phyloP scores from a whole-genome alignment of 805 yeast genomes.

The Candida railenensis region DNA sequence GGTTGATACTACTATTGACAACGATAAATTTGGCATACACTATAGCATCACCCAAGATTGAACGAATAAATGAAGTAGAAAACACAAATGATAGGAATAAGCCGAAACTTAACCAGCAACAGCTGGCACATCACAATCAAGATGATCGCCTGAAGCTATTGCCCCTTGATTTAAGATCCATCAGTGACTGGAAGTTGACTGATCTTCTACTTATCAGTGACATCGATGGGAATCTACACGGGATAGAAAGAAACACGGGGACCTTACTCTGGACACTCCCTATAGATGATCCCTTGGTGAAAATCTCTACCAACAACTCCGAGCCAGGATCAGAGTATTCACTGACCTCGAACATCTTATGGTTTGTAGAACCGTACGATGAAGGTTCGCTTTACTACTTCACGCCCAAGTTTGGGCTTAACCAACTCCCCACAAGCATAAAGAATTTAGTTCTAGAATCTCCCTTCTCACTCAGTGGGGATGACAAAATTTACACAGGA shows the following conservation, averaged over 20 bases:
- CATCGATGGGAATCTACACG: constrained; percentile 85
- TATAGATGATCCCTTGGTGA: constrained; percentile 63
- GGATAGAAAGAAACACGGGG: constrained; percentile 74
- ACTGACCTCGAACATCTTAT: constrained; percentile 40
- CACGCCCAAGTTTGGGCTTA: constrained; percentile 70
- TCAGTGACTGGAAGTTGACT: constrained; percentile 50
- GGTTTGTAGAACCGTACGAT: constrained; percentile 90
- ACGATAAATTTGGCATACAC: background rate
- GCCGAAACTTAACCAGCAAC: background rate
- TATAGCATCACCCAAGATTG: constrained; percentile 2
- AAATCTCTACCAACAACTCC: constrained; percentile 23
- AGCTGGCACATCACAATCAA: background rate
- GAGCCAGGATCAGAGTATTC: background rate
- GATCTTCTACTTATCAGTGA: constrained; percentile 71
- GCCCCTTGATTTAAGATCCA: constrained; percentile 38
- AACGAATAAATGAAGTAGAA: background rate
- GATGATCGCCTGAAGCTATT: constrained; percentile 13
- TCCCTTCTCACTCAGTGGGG: constrained; percentile 75
- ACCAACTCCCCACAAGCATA: constrained; percentile 78
- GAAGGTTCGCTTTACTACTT: constrained; percentile 86
- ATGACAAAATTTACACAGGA: constrained; percentile 88
- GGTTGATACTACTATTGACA: background rate
- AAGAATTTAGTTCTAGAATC: constrained; percentile 75
- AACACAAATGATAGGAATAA: background rate
- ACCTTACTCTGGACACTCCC: constrained; percentile 72